Base-by-base conservation (phyloP, 176 grass and related monocot genomes). In the Musa itinerans region DNA sequence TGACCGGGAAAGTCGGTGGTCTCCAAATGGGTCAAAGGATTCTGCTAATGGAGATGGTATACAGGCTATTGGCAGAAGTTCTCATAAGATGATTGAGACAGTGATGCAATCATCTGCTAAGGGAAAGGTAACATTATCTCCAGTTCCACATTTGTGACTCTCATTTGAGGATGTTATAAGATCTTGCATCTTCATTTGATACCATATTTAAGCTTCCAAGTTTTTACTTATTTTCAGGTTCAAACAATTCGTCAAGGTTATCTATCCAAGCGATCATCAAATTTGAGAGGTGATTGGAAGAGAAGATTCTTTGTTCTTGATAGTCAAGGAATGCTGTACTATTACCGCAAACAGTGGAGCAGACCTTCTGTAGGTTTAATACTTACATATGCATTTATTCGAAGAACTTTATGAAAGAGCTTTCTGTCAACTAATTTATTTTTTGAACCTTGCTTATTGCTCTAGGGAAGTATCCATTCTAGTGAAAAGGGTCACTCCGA, bases 271-370 rank as follows among this genome's bases (percentile, higher is more conserved):
- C 79, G 91, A 74, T 99, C 96, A 79, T 99, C 96, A 24, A 99
- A 99, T 74, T 81, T 95, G 81, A 94, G 96, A 86, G 96, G 91
- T 81, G 96, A 99, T 65, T 99, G 96, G 91, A 99, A 99, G 83
- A 94, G 91, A 81, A 92, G 91, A 71, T 99, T 99, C 82, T 99
- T 99, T 91, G 96, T 95, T 73, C 91, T 99, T 24, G 96, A 99
- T 77, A 95, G 83, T 74, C 88, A 89, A 81, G 96, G 96, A 82
- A 95, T 99, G 96, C 69, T 99, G 63, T 99, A 99, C 67, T 95
- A 95, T 74, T 99, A 99, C 75, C 96, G 89, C 74, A 99, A 95
- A 65, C 88, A 99, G 73, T 88, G 80, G 59, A 87, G 86, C 76
- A 87, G 86, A 68, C 89, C 91, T 80, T 99, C 96, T 0, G 96